phyloP scores from a whole-genome alignment of 2,329 filamentous ascomycete species.

The Aureobasidium sp. region DNA sequence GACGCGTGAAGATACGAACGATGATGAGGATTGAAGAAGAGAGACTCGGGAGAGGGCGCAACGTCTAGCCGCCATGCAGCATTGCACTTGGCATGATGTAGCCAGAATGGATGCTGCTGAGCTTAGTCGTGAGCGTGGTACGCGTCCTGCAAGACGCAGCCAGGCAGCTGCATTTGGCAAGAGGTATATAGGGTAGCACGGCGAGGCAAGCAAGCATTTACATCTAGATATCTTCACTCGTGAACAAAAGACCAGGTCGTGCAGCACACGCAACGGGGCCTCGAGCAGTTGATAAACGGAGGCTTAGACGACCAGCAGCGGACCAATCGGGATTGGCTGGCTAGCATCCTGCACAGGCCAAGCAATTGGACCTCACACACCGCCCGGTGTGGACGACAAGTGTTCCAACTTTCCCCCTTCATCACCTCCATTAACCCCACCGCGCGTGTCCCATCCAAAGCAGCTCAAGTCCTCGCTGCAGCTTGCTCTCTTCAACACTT shows the following conservation, averaged over 20 bases:
- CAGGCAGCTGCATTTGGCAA: constrained; percentile 7
- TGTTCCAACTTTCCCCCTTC: constrained; percentile 14
- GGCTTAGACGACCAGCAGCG: constrained; percentile 5
- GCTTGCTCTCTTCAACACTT: background rate
- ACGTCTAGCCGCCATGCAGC: constrained; percentile 8
- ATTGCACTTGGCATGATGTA: constrained; percentile 7
- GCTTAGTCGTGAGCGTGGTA: background rate
- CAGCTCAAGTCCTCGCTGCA: constrained; percentile 14
- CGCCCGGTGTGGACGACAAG: constrained; percentile 11
- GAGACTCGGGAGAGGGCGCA: constrained; percentile 4
- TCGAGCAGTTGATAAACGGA: constrained; percentile 7
- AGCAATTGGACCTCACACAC: constrained; percentile 10
- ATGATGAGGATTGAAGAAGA: constrained; percentile 1
- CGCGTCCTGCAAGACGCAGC: constrained; percentile 3
- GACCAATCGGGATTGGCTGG: constrained; percentile 2
- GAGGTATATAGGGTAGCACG: background rate
- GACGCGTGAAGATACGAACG: constrained; percentile 8
- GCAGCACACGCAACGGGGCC: constrained; percentile 7
- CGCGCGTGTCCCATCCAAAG: constrained; percentile 10
- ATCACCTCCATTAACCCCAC: constrained; percentile 11
- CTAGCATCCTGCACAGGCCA: constrained; percentile 10
- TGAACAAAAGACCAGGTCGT: background rate
- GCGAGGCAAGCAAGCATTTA: background rate
- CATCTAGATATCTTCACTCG: too few species aligned
- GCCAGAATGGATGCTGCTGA: background rate